Conservation (phyloP, 2,329 filamentous ascomycete species). For the Calonectria pteridis region DNA sequence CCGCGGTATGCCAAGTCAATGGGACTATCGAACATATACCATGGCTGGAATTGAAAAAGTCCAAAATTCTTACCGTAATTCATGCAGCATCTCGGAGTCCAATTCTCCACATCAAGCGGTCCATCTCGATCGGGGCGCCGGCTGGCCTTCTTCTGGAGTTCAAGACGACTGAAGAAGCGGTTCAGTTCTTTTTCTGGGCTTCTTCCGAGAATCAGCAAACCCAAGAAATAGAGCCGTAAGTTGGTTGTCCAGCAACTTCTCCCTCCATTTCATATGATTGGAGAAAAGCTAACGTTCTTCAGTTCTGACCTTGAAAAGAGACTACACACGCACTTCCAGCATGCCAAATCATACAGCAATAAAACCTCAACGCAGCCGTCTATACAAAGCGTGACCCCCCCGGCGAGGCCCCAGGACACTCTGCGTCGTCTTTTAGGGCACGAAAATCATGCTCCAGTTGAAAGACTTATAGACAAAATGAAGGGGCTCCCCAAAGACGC, state of each 20-base stretch:
- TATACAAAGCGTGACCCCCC: not conserved
- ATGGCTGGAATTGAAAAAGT: conserved; percentile 40
- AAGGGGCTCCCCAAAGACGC: not conserved
- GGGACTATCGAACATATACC: not conserved
- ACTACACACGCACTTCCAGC: conserved; percentile 14
- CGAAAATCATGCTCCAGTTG: conserved; percentile 12
- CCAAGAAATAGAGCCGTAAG: conserved; percentile 28
- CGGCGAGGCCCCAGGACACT: not conserved
- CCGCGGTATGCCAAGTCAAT: not conserved
- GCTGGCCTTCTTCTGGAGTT: conserved; percentile 41
- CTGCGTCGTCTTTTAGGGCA: conserved; percentile 26
- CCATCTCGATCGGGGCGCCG: conserved; percentile 13
- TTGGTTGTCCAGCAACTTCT: not conserved
- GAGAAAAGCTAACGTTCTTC: conserved; percentile 17
- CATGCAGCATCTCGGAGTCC: conserved; percentile 33
- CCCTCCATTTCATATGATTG: not conserved
- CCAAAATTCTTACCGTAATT: conserved; percentile 27
- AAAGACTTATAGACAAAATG: conserved; percentile 47
- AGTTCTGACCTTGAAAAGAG: conserved; percentile 30
- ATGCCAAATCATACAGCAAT: not conserved
- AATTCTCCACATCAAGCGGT: conserved; percentile 40
- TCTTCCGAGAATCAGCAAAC: not conserved
- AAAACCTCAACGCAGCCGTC: not conserved
- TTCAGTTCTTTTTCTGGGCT: conserved; percentile 34
- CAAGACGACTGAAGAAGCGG: conserved; percentile 13